Base-by-base conservation (phyloP, 2,329 filamentous ascomycete species). In the Daldinia sp. region DNA sequence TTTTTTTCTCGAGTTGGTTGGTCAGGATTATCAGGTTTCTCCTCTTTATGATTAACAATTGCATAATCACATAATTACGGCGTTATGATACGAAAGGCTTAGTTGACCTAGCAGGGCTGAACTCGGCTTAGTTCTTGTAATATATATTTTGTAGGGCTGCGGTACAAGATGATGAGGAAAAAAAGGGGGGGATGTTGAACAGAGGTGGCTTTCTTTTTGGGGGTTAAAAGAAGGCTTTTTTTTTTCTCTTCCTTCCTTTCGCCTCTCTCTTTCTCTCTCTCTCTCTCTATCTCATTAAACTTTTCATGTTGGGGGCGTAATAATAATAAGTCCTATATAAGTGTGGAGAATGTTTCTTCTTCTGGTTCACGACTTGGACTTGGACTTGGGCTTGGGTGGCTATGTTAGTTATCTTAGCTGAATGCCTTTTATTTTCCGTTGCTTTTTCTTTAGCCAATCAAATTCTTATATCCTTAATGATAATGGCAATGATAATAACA, bases 351-450 rank as follows among this genome's bases (percentile, higher is more conserved):
- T 48, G 32, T 32, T 50, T 27, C 41, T 45, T 43, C 35, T 64
- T 49, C 39, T 43, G 21, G 35, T 17, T 37, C 52, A 34, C 43
- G 60, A 53, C 61, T 62, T 15, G 47, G 47, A 53, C 61, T 62
- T 15, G 47, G 47, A 53, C 61, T 62, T 15, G 47, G 47, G 57
- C 61, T 62, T 15, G 47, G 47, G 61, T 67, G 61, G 64, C 64
- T 64, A 58, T 61, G 64, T 62, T 48, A 35, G n/a, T n/a, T n/a
- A n/a, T n/a, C n/a, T n/a, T n/a, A 43, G 49, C 23, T 48, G 47
- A 47, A 63, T 56, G n/a, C 37, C 43, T 32, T 48, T 39, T 48
- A 25, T 48, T 39, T 48, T 27, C 48, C 35, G 15, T 59, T 30
- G 53, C 50, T 37, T 34, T 23, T 41, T 17, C 19, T 30, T 11